Evolutionary conservation across 2,329 filamentous ascomycete genomes (phyloP).

Genomic region (Ophiostoma montium): DNA sequence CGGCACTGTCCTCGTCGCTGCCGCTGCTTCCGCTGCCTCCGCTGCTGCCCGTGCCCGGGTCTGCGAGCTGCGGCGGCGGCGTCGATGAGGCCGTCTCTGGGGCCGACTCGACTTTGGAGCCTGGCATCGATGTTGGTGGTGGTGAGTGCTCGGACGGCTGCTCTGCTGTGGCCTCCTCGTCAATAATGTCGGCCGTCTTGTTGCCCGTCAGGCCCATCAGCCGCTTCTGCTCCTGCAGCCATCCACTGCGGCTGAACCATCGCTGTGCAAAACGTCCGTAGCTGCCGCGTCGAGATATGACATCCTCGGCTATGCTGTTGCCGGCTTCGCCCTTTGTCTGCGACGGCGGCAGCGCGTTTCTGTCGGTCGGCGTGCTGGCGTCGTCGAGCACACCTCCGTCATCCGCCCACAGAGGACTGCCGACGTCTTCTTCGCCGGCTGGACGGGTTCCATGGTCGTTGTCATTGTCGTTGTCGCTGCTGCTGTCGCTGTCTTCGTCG

Average conservation of each 20-base stretch:
- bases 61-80: neutral
- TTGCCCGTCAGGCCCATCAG: conserved; percentile 53
- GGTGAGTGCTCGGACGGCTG: neutral
- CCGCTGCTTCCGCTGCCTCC: conserved; percentile 15
- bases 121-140: neutral
- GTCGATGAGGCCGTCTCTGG: conserved; percentile 1
- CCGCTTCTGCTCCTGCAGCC: conserved; percentile 57
- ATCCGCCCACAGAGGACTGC: conserved; percentile 7
- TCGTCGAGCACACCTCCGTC: conserved; percentile 1
- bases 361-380: neutral
- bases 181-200: conserved; percentile 20
- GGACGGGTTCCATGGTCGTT: conserved; percentile 15
- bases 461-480: conserved; percentile 21
- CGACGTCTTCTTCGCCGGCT: conserved; percentile 9
- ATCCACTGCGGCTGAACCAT: conserved; percentile 81
- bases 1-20: conserved; percentile 19
- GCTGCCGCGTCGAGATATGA: conserved; percentile 66
- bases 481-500: conserved; percentile 31
- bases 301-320: conserved; percentile 71
- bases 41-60: conserved; percentile 2
- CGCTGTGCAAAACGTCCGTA: conserved; percentile 82
- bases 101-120: too few species aligned
- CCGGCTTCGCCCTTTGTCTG: conserved; percentile 8
- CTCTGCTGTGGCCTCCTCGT: conserved; percentile 10
- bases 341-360: neutral